A percentile compares a stretch with the other conserved stretches of the same genome.
phyloP scores from a whole-genome alignment of 495 filamentous ascomycete genomes.

The Penicillium chermesinum region DNA sequence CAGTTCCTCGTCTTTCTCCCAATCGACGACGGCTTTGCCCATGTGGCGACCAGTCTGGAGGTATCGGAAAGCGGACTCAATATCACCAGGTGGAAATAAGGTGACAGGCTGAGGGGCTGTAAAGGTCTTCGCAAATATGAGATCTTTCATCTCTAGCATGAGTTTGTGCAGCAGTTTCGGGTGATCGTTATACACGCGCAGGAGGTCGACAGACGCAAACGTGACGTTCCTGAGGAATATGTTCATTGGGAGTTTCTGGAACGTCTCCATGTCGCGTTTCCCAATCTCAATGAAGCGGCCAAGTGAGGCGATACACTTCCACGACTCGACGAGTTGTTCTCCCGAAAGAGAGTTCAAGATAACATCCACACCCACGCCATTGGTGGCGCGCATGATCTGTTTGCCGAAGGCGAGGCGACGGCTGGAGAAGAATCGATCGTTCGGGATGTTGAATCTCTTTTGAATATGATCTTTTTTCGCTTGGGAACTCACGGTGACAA shows the following conservation, averaged over 20 bases:
- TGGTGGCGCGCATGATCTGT: constrained; percentile 34
- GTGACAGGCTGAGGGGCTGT: constrained; percentile 34
- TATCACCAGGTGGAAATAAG: constrained; percentile 34
- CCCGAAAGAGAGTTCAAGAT: constrained; percentile 50
- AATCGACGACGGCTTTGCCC: constrained; percentile 29
- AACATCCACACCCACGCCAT: constrained; percentile 50
- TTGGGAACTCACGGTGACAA: constrained; percentile 49
- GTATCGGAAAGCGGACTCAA: constrained; percentile 46
- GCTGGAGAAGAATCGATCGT: constrained; percentile 44
- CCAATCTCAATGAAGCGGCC: constrained; percentile 53
- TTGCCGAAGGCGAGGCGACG: constrained; percentile 24
- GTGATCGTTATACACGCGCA: constrained; percentile 26
- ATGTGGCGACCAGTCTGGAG: constrained; percentile 42
- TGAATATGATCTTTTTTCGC: constrained; percentile 41
- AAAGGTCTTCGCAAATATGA: constrained; percentile 24
- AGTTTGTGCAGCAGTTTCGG: constrained; percentile 29
- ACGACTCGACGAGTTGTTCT: constrained; percentile 44
- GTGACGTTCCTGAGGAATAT: constrained; percentile 40
- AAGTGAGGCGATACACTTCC: constrained; percentile 52
- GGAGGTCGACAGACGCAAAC: constrained; percentile 28
- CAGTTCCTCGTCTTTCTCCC: no score
- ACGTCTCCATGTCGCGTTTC: constrained; percentile 22
- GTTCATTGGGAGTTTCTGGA: constrained; percentile 30
- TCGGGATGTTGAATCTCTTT: constrained; percentile 30
- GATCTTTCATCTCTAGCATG: constrained; percentile 22